Evolutionary conservation across 805 yeast species (phyloP), one percentile per base, ranked within the genome.

Genomic region (Kodamaea laetipori): DNA sequence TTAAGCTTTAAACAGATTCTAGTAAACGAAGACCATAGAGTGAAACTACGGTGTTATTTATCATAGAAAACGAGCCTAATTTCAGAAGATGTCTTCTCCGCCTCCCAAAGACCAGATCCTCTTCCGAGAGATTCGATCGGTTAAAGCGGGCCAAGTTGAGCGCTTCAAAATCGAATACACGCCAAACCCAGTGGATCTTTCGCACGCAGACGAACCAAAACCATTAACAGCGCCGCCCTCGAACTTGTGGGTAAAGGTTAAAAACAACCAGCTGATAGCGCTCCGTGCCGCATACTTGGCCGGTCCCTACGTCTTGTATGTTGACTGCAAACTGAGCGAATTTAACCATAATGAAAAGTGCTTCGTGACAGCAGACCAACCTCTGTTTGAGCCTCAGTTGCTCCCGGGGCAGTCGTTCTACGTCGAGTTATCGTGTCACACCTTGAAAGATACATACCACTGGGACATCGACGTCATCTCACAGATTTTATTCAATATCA

Each of bases 251-350:
- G 62, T 85, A 16, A 76, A 78, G 42, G 77, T 90, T 28, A 80
- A 78, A 55, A 90, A 90, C 63, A 69, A 66, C 3, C 97, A 90
- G 60, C 77, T 80, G 50, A 66, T 86, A 2, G 75, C 94, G 0
- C 60, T 88, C 51, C 65, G 95, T 21, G 95, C 97, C 0, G 86
- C 96, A 1, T 88, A 83, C 54, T 63, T 94, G 34, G 83, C 90
- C 1, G 99, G 98, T 0, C 99, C 99, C 0, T 92, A 81, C 58
- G 73, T 87, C 2, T 64, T 94, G 4, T 94, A 94, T 56, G 86
- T 83, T 16, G 97, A 92, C 61, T 80, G 94, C 38, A 71, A 82
- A 35, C 82, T 92, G 0, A 70, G 63, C 8, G 85, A 82, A 28
- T 94, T 81, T 58, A 66, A 78, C 47, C 81, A 77, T 43, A 61